Percentiles rank a stretch among this genome's conserved stretches.
phyloP scores from a whole-genome alignment of 2,329 filamentous ascomycete species.

The Claviceps digitariae region DNA sequence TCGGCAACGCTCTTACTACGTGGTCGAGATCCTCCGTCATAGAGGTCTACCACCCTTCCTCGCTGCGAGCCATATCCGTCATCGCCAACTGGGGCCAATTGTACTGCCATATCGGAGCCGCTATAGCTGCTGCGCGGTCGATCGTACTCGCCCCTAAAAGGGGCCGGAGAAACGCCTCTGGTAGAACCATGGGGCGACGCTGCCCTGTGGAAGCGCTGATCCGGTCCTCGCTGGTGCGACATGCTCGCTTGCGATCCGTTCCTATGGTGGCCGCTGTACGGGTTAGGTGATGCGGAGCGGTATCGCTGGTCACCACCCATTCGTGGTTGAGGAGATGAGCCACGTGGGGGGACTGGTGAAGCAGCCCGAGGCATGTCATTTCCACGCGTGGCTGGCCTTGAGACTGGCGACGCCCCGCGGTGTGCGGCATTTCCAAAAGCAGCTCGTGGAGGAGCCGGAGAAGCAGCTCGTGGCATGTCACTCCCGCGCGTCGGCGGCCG shows the following conservation, averaged over 20 bases:
- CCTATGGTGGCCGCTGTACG: constrained; percentile 34
- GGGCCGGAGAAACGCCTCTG: constrained; percentile 33
- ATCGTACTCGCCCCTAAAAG: constrained; percentile 30
- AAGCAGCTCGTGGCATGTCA: not conserved
- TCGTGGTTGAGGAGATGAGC: constrained; percentile 47
- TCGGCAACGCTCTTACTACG: constrained; percentile 82
- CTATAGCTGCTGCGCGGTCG: constrained; percentile 38
- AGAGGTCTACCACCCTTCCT: constrained; percentile 41
- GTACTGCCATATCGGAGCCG: constrained; percentile 50
- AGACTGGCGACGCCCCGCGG: constrained; percentile 25
- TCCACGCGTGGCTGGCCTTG: constrained; percentile 46
- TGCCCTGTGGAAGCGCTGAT: constrained; percentile 37
- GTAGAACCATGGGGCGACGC: constrained; percentile 36
- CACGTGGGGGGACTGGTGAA: constrained; percentile 57
- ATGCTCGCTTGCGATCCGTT: constrained; percentile 25
- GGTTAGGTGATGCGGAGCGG: constrained; percentile 49
- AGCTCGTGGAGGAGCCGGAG: not conserved
- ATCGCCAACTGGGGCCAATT: constrained; percentile 44
- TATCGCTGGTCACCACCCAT: constrained; percentile 33
- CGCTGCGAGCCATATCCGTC: constrained; percentile 46
- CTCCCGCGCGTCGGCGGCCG: not conserved
- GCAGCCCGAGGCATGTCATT: constrained; percentile 44
- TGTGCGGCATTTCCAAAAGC: constrained; percentile 1
- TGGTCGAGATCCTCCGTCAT: constrained; percentile 39
- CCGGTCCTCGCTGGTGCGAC: constrained; percentile 31